Evolutionary conservation across 768 basidiomycete species (phyloP), one percentile per base, ranked within the genome.

Genomic region (Trametes meyenii): DNA sequence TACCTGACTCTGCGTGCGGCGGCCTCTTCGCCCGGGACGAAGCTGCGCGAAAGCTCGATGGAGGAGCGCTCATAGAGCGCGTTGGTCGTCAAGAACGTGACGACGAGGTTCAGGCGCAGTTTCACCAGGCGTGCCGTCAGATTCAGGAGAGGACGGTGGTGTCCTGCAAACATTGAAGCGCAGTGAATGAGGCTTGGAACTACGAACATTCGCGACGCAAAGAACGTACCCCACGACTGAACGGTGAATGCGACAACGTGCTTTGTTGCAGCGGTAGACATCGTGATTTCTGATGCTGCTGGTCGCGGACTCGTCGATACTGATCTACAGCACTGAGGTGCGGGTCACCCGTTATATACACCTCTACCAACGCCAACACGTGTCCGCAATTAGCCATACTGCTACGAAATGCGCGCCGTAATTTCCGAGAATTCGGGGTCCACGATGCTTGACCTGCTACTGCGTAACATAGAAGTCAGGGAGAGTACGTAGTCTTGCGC

Each of bases 1-100:
- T 44, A 56, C 49, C 56, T 42, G 36, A 62, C 24, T 5, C 61
- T 39, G 5, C 35, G 17, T 12, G 16, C 33, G 43, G n/a, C 40
- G 3, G 21, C 35, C 14, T 42, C 45, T 16, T 64, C 63, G 8
- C 55, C 50, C 12, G 29, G 26, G 5, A 44, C 55, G 44, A 64
- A 64, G 56, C 50, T 55, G n/a, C 58, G 63, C 16, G 49, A 17
- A 5, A 64, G 21, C 33, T 64, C 63, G 4, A 23, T 23, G 10
- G 12, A 33, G 12, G 36, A 42, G 23, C 63, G 52, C 26, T 56
- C 59, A 19, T 45, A 60, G 55, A 56, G 60, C 29, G 49, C 29
- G 7, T 29, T 14, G 12, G 63, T 19, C 5, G 46, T 40, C n/a
- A 57, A 23, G 17, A 57, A 5, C 12, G 55, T 57, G 7, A 57